phyloP scores from a whole-genome alignment of 2,329 filamentous ascomycete genomes.

The Xylaria sp. region DNA sequence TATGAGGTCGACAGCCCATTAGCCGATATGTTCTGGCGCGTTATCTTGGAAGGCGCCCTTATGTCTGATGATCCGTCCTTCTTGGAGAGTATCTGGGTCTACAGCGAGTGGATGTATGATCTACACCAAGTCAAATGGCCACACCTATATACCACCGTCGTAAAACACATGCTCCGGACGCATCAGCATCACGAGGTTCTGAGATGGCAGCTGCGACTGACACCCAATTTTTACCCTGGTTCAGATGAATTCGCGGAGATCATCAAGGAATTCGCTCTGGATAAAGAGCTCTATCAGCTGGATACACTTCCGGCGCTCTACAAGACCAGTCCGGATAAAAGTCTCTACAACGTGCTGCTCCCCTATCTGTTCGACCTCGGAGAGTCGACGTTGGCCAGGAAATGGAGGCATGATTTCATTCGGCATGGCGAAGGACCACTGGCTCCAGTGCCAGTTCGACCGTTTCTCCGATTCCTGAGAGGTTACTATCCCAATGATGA shows the following conservation, averaged over 20 bases:
- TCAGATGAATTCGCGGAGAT: slow-evolving; percentile 55
- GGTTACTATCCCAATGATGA: slow-evolving; percentile 57
- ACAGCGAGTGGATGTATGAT: slow-evolving; percentile 56
- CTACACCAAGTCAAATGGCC: slow-evolving; percentile 58
- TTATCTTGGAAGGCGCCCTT: slow-evolving; percentile 50
- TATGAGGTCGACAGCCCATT: slow-evolving; percentile 42
- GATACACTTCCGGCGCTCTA: slow-evolving; percentile 59
- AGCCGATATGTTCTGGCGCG: slow-evolving; percentile 45
- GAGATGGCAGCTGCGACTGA: slow-evolving; percentile 60
- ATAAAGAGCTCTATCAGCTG: slow-evolving; percentile 52
- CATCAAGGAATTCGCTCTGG: slow-evolving; percentile 53
- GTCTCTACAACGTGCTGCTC: slow-evolving; percentile 63
- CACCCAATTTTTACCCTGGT: slow-evolving; percentile 55
- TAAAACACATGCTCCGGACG: slow-evolving; percentile 56
- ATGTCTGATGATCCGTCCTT: slow-evolving; percentile 44
- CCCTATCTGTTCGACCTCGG: slow-evolving; percentile 62
- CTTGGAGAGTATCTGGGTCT: slow-evolving; percentile 51
- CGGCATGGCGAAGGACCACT: slow-evolving; percentile 55
- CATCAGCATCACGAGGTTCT: slow-evolving; percentile 53
- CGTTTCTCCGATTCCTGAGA: slow-evolving; percentile 60
- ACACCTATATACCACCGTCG: slow-evolving; percentile 58
- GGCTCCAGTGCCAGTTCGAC: slow-evolving; percentile 52
- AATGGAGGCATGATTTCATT: slow-evolving; percentile 60
- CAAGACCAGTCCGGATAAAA: slow-evolving; percentile 53
- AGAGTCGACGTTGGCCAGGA: slow-evolving; percentile 54